Percentiles rank a stretch among this genome's conserved stretches.
phyloP scores from a whole-genome alignment of 257 asterid genomes.

The Sherardia arvensis region DNA sequence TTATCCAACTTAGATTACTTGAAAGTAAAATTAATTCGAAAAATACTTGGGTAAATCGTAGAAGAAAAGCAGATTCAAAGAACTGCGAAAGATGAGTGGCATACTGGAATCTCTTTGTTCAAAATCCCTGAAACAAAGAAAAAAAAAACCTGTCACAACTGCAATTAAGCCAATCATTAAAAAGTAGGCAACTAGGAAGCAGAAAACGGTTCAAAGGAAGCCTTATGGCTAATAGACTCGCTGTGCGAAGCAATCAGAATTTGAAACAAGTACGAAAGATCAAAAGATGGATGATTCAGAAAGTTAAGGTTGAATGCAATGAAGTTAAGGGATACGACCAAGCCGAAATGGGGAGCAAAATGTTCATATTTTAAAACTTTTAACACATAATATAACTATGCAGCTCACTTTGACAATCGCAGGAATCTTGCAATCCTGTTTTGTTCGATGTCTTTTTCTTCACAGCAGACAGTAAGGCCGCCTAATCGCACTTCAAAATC shows the following conservation, averaged over 20 bases:
- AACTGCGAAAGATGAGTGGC: background rate
- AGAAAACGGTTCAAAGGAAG: background rate
- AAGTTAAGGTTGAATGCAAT: too few relatives aligned
- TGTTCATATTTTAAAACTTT: too few relatives aligned
- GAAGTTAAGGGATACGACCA: too few relatives aligned
- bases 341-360: too few relatives aligned
- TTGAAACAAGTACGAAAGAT: background rate
- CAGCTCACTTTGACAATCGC: background rate
- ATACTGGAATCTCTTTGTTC: constrained; percentile 6
- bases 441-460: background rate
- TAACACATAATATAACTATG: background rate
- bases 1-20: background rate
- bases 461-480: background rate
- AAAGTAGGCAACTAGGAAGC: background rate
- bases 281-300: too few relatives aligned
- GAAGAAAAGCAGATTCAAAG: background rate
- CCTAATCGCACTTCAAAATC: constrained; percentile 10
- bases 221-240: background rate
- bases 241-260: background rate
- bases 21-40: background rate
- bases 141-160: background rate
- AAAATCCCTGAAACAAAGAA: background rate
- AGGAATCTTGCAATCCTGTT: constrained; percentile 1
- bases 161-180: background rate
- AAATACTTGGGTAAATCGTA: background rate